Percentiles rank a stretch among this genome's conserved stretches.
phyloP scores from a whole-genome alignment of 768 basidiomycete genomes.

The Phlebiopsis flavidoalba region DNA sequence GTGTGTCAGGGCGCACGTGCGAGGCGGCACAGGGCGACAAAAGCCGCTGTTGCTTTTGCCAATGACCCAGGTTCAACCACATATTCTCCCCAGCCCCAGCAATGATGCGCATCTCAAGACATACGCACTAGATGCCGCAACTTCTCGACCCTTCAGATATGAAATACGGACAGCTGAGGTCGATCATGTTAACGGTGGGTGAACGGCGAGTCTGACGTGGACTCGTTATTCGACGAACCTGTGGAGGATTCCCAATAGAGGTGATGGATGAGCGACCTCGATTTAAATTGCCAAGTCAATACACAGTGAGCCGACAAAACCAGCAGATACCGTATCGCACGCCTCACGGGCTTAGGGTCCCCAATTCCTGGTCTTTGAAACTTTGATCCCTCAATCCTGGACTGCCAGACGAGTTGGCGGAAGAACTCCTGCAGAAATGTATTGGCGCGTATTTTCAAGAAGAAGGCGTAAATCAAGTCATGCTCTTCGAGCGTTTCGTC shows the following conservation, averaged over 20 bases:
- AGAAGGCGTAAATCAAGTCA: conserved; percentile 65
- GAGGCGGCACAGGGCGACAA: background rate
- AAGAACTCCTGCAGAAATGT: conserved; percentile 45
- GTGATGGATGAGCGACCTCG: background rate
- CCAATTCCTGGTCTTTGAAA: conserved; percentile 65
- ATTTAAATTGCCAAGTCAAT: background rate
- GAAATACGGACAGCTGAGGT: background rate
- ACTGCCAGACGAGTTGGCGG: conserved; percentile 49
- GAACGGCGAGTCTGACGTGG: conserved; percentile 10
- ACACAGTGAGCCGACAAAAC: background rate
- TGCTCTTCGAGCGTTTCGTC: conserved; percentile 67
- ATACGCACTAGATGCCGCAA: conserved; percentile 4
- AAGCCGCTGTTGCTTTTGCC: background rate
- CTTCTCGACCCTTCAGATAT: background rate
- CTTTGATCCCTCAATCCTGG: conserved; percentile 45
- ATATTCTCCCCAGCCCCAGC: background rate
- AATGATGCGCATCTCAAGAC: background rate
- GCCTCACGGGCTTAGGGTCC: conserved; percentile 37
- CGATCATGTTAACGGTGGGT: background rate
- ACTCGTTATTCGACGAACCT: conserved; percentile 51
- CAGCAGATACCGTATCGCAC: conserved; percentile 12
- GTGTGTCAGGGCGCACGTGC: background rate
- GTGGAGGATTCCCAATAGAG: background rate
- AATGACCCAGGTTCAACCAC: background rate
- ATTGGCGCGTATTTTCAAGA: conserved; percentile 50